Percentiles rank a stretch among this genome's conserved stretches.
Evolutionary conservation across 495 filamentous ascomycete species (phyloP).

Genomic region (Lepidopterella palustris): DNA sequence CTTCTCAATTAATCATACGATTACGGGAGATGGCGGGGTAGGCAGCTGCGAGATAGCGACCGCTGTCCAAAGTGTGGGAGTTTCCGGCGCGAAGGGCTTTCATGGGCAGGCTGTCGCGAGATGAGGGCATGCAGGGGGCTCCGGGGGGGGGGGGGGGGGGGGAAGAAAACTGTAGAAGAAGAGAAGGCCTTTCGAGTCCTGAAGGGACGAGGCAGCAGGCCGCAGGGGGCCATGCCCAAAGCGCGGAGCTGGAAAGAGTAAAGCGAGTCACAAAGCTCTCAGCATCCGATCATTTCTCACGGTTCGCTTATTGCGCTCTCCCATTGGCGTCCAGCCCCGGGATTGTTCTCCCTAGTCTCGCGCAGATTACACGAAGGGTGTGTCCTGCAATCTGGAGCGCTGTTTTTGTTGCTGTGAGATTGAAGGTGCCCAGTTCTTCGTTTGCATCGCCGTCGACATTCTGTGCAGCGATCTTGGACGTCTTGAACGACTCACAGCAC

Average conservation of each 20-base stretch:
- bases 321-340: slow-evolving; percentile 6
- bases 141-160: background rate
- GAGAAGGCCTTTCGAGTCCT: no score
- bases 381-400: slow-evolving; percentile 14
- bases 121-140: background rate
- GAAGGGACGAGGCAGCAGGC: slow-evolving; percentile 7
- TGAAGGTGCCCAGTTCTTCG: background rate
- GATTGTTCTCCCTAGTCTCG: slow-evolving; percentile 7
- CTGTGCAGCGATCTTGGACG: no score
- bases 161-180: no score
- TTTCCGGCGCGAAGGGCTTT: slow-evolving; percentile 1
- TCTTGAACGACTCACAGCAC: background rate
- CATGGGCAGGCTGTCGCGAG: background rate
- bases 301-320: slow-evolving; percentile 14
- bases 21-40: background rate
- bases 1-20: background rate
- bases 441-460: no score
- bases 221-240: background rate
- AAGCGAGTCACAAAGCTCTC: slow-evolving; percentile 8
- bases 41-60: background rate
- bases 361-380: slow-evolving; percentile 19
- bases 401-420: background rate
- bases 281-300: slow-evolving; percentile 18
- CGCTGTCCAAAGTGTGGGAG: background rate
- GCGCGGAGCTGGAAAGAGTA: slow-evolving; percentile 22